Percentiles rank a stretch among this genome's conserved stretches.
Conservation (phyloP, 345 rosid genomes). For the Geranium brycei region DNA sequence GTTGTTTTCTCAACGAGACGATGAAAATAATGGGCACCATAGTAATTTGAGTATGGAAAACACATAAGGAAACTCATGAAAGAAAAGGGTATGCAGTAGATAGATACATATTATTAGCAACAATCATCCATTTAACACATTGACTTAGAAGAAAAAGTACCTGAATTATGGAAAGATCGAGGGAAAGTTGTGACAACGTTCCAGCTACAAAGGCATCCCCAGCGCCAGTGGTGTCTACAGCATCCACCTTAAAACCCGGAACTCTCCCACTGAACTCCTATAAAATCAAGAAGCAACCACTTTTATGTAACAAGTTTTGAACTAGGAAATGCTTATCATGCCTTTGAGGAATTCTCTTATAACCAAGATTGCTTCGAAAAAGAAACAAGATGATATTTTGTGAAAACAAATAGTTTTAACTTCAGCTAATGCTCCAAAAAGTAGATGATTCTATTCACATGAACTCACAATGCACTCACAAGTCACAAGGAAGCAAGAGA, state of each 20-base stretch:
- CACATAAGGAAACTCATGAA: too few relatives aligned
- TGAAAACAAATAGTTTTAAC: too few relatives aligned
- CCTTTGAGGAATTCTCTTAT: background rate
- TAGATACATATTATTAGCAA: background rate
- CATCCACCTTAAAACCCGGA: conserved; percentile 58
- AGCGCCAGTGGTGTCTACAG: conserved; percentile 90
- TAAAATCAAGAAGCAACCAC: conserved; percentile 5
- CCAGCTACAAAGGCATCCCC: conserved; percentile 98
- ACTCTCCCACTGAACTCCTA: conserved; percentile 80
- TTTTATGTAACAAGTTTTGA: background rate
- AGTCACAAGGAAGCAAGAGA: background rate
- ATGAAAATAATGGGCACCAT: too few relatives aligned
- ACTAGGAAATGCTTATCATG: background rate
- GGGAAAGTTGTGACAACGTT: conserved; percentile 45
- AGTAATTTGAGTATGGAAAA: too few relatives aligned
- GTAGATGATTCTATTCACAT: too few relatives aligned
- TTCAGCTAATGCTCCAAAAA: too few relatives aligned
- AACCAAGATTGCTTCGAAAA: too few relatives aligned
- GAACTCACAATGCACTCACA: too few relatives aligned
- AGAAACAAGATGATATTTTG: too few relatives aligned
- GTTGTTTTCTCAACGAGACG: too few relatives aligned
- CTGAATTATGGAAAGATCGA: conserved; percentile 71
- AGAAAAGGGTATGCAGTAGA: too few relatives aligned
- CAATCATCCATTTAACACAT: background rate
- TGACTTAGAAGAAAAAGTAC: conserved; percentile 16